Evolutionary conservation across 2,329 filamentous ascomycete species (phyloP).

Genomic region (Huntiella bhutanensis): DNA sequence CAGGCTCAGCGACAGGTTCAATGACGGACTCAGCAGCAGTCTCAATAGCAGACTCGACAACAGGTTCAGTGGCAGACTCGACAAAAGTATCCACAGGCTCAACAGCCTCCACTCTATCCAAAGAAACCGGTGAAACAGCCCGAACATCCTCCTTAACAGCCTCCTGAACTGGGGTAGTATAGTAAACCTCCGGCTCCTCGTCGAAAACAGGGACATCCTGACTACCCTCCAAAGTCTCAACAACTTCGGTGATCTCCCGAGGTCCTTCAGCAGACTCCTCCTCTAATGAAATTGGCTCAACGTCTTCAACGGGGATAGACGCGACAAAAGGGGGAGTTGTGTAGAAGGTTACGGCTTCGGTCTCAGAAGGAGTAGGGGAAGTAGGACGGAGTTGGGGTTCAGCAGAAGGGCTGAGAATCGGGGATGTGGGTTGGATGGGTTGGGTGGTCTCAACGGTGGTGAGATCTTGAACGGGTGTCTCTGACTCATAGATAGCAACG

Average conservation of each 20-base stretch:
- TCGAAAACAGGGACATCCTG: background rate
- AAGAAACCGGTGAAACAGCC: too few relatives aligned
- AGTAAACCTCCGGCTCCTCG: background rate
- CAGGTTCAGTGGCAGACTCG: background rate
- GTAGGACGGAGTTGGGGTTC: background rate
- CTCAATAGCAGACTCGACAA: background rate
- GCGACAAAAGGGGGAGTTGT: background rate
- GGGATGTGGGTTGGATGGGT: too few relatives aligned
- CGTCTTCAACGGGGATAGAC: background rate
- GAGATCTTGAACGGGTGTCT: background rate
- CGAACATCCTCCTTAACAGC: background rate
- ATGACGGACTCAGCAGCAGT: background rate
- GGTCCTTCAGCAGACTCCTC: too few relatives aligned
- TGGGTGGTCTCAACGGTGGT: background rate
- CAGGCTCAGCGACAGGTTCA: background rate
- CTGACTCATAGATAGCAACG: background rate
- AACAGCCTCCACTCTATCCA: too few relatives aligned
- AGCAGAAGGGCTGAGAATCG: background rate
- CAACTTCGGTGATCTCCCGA: too few relatives aligned
- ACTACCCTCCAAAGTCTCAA: too few relatives aligned
- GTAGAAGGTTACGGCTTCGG: background rate
- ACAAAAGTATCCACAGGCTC: background rate
- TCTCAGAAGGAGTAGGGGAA: background rate
- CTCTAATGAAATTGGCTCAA: too few relatives aligned
- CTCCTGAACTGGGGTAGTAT: background rate